Evolutionary conservation across 306 rosid species (phyloP), one percentile per base, ranked within the genome.

Genomic region (Luffa acutangula): DNA sequence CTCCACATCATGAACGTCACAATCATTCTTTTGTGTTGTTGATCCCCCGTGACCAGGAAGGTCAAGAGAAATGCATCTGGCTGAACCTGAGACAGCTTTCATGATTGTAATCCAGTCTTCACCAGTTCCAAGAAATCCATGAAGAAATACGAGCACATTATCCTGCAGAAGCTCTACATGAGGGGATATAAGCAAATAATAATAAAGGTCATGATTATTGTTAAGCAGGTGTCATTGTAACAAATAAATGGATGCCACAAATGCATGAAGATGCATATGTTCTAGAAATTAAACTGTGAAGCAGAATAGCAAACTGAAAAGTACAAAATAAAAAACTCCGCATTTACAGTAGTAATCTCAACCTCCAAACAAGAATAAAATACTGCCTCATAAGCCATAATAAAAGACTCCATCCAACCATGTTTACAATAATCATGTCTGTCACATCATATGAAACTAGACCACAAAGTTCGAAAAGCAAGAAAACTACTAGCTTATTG

Each of bases 21-120:
- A 73, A 31, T 73, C 83, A 69, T 79, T 83, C 48, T 64, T 80
- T 77, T 65, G 85, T 73, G 87, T 80, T 65, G 71, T 66, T 37
- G 98, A 91, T 80, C 84, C 86, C 81, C 98, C 97, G 48, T 94
- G 98, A 81, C 92, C 94, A 69, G 97, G 98, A 84, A 94, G 97
- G 87, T 94, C 97, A 79, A 92, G 73, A 9, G 98, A 87, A 81
- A 94, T 89, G 87, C 98, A 94, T 80, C 92, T 91, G 49, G 92
- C 88, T 63, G 91, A 86, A 67, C 92, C 92, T 76, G 98, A 89
- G 37, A 89, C 77, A 63, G 92, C 87, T 85, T 92, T 92, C 97
- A 88, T 94, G 90, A 90, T 84, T 80, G 86, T 42, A 78, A 86
- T 83, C 98, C 98, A 94, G 81, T 94, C 98, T 89, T 92, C 92